Conservation (phyloP, 331 rosid genomes). For the Rhamnella rubrinervis region DNA sequence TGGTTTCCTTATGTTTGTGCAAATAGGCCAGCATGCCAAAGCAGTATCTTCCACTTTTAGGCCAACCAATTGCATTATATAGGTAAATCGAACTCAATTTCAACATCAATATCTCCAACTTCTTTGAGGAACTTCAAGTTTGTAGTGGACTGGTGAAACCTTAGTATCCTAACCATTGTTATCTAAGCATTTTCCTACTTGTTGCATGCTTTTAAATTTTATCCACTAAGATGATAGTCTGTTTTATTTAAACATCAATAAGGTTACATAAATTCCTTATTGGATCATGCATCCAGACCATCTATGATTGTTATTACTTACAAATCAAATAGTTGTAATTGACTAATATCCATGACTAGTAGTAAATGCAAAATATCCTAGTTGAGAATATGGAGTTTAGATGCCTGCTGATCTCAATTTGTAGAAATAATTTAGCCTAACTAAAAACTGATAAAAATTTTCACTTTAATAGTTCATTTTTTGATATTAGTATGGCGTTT, state of each 20-base stretch:
- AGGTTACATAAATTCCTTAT: no score
- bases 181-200: background rate
- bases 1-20: constrained; percentile 29
- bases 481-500: no score
- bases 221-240: background rate
- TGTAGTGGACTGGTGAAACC: background rate
- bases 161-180: background rate
- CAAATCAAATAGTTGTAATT: background rate
- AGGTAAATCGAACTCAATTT: constrained; percentile 48
- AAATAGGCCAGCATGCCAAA: constrained; percentile 87
- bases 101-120: constrained; percentile 4
- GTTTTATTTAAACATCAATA: background rate
- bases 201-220: background rate
- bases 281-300: background rate
- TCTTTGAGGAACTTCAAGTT: constrained; percentile 2
- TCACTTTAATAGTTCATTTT: no score
- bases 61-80: constrained; percentile 85
- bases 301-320: background rate
- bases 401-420: background rate
- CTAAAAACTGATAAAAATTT: no score
- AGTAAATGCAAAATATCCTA: background rate
- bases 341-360: background rate
- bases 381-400: background rate
- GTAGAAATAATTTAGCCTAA: background rate
- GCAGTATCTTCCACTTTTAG: constrained; percentile 93